These are phyloP conservation scores for Cupressus sempervirens DNA, from an alignment of 75 land plant genomes.

Conservation along the genomic window DNA sequence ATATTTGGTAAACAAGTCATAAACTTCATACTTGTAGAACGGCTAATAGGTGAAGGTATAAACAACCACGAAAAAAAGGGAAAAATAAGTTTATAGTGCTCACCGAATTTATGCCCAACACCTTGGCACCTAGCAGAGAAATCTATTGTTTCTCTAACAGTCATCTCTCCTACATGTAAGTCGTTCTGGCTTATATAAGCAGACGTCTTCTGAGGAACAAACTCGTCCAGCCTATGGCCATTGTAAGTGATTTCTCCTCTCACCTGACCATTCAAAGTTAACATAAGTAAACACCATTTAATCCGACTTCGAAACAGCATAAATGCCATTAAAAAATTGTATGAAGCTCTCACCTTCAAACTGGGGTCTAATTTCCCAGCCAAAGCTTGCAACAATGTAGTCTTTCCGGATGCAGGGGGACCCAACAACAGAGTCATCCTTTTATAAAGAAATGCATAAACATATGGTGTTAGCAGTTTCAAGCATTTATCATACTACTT, in stretches of 20 bases:
- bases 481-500: neutral
- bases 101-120: conserved; percentile 73
- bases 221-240: conserved; percentile 63
- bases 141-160: conserved; percentile 86
- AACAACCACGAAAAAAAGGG: neutral
- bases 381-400: conserved; percentile 65
- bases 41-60: neutral
- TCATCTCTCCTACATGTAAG: conserved; percentile 83
- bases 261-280: conserved; percentile 28
- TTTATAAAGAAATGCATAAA: neutral
- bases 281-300: neutral
- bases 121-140: conserved; percentile 91
- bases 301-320: neutral
- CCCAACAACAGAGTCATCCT: conserved; percentile 84
- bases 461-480: neutral
- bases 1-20: neutral
- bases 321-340: neutral
- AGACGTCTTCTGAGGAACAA: conserved; percentile 76
- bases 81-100: neutral
- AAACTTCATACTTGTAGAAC: neutral
- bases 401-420: conserved; percentile 85
- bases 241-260: conserved; percentile 74
- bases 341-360: conserved; percentile 46
- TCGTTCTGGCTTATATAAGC: conserved; percentile 89
- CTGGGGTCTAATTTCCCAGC: conserved; percentile 73